Percentiles rank a stretch among this genome's conserved stretches.
These are phyloP conservation scores for Annulohypoxylon moriforme DNA, from an alignment of 495 filamentous ascomycete species.

Conservation along the genomic window DNA sequence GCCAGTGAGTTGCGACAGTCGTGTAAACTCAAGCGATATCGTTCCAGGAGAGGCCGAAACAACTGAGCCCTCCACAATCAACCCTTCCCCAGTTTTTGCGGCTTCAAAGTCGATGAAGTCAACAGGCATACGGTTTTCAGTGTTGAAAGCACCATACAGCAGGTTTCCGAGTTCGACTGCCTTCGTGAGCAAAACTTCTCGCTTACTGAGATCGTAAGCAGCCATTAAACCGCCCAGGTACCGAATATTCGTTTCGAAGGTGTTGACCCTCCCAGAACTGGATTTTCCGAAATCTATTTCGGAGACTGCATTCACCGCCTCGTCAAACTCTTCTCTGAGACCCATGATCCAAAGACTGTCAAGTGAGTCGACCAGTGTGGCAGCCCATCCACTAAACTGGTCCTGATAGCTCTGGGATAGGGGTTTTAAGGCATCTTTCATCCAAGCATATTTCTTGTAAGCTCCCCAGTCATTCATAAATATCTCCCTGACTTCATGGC, in stretches of 20 bases:
- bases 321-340: conserved; percentile 82
- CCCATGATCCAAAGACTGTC: conserved; percentile 96
- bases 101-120: conserved; percentile 65
- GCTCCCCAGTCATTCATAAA: conserved; percentile 80
- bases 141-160: conserved; percentile 87
- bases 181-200: conserved; percentile 78
- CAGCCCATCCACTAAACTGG: conserved; percentile 91
- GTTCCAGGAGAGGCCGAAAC: conserved; percentile 58
- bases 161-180: conserved; percentile 86
- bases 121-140: conserved; percentile 86
- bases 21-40: conserved; percentile 86
- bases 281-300: conserved; percentile 77
- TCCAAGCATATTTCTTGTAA: conserved; percentile 82
- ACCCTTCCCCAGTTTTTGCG: conserved; percentile 52
- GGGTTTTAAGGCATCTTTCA: conserved; percentile 80
- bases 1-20: conserved; percentile 85
- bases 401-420: conserved; percentile 67
- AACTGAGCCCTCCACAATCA: conserved; percentile 48
- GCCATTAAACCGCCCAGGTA: conserved; percentile 83
- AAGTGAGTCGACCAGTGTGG: conserved; percentile 85
- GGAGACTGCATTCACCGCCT: conserved; percentile 77
- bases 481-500: conserved; percentile 70
- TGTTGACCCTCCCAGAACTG: conserved; percentile 72
- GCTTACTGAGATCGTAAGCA: conserved; percentile 81
- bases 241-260: conserved; percentile 87